phyloP scores from a whole-genome alignment of 192 early-diverging fungal genomes.

The Backusella australiensis region DNA sequence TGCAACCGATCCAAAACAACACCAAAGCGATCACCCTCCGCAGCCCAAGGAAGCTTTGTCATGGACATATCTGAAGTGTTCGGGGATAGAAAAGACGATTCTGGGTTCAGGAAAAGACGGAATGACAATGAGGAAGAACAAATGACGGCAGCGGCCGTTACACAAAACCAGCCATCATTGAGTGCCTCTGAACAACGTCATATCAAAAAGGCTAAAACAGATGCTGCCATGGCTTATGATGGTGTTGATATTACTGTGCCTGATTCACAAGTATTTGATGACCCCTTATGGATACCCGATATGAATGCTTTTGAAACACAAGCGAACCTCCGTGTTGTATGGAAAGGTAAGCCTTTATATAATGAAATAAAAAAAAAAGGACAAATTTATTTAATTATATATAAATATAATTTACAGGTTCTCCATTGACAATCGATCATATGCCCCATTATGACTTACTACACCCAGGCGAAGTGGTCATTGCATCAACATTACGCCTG shows the following conservation, averaged over 20 bases:
- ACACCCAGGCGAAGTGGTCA: conserved; percentile 64
- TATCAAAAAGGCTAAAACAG: conserved; percentile 14
- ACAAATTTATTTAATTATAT: not conserved
- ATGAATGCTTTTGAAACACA: conserved; percentile 13
- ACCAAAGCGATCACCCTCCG: not conserved
- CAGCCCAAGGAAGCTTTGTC: not conserved
- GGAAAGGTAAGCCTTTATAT: conserved; percentile 21
- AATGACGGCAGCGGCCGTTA: not conserved
- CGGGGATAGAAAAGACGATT: not conserved
- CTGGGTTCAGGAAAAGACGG: conserved; percentile 17
- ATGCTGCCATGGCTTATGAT: conserved; percentile 17
- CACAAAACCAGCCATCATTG: conserved; percentile 8
- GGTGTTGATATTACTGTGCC: conserved; percentile 17
- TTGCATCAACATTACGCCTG: conserved; percentile 83
- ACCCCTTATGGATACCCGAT: conserved; percentile 19
- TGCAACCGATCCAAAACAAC: conserved; percentile 4
- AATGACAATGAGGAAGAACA: conserved; percentile 6
- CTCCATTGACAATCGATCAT: conserved; percentile 36
- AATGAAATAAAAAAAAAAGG: not conserved
- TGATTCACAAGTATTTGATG: conserved; percentile 13
- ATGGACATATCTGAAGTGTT: conserved; percentile 8
- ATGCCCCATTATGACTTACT: conserved; percentile 51
- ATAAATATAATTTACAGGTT: conserved; percentile 28
- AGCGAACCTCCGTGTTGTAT: conserved; percentile 13
- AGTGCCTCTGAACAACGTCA: not conserved